Evolutionary conservation across 2,329 filamentous ascomycete species (phyloP).

Genomic region (Paraphoma sp.): DNA sequence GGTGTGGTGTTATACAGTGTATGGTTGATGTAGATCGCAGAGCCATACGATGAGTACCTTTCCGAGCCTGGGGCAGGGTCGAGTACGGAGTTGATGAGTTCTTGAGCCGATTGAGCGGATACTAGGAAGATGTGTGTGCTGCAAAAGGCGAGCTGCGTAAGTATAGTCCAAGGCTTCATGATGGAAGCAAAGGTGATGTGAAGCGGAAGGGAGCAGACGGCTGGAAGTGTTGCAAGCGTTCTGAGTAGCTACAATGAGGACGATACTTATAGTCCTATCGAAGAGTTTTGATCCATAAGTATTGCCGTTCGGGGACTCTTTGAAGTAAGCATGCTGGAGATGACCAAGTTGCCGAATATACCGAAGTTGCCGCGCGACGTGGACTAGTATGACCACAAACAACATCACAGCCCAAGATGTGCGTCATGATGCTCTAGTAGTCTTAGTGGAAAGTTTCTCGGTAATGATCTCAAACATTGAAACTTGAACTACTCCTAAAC

Average conservation of each 20-base stretch:
- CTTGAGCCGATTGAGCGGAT: conserved; percentile 15
- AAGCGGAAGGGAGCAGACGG: too few relatives aligned
- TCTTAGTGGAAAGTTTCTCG: too few relatives aligned
- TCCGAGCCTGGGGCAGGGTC: conserved; percentile 7
- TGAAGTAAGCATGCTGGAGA: too few relatives aligned
- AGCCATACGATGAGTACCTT: conserved; percentile 17
- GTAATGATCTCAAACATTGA: too few relatives aligned
- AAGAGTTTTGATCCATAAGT: too few relatives aligned
- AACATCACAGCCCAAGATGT: background rate
- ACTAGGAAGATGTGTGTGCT: conserved; percentile 1
- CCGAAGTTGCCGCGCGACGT: conserved; percentile 17
- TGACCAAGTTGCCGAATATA: conserved; percentile 7
- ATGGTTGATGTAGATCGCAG: conserved; percentile 18
- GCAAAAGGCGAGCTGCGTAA: background rate
- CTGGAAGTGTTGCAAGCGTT: too few relatives aligned
- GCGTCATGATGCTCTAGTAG: background rate
- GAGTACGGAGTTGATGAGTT: conserved; percentile 17
- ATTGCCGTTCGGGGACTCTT: too few relatives aligned
- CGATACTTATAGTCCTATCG: too few relatives aligned
- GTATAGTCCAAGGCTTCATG: background rate
- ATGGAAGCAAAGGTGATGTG: background rate
- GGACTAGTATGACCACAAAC: too few relatives aligned
- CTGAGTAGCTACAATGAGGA: too few relatives aligned
- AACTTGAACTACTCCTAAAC: too few relatives aligned
- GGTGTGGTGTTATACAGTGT: conserved; percentile 16